Base-by-base conservation (phyloP, 805 yeast genomes). In the Candida quercuum region DNA sequence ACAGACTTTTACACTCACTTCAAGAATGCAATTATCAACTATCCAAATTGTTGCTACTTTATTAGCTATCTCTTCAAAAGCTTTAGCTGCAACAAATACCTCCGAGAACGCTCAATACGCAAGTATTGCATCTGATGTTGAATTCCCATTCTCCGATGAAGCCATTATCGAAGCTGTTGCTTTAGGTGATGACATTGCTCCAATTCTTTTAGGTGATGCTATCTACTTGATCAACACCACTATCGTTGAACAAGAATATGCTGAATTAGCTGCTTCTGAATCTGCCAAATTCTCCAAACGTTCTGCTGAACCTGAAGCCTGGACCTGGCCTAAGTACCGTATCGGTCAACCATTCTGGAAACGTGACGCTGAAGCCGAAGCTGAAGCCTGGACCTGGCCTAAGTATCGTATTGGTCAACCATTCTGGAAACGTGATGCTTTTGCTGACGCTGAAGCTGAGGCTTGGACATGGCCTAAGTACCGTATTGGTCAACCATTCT, bases 241-340 rank as follows among this genome's bases (percentile, higher is more conserved):
- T 17, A 14, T 37, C 25, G 25, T 33, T n/a, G 27, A 24, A 5
- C 30, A 29, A 13, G 31, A 27, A 23, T 14, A 11, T 14, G 33
- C 14, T 28, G n/a, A 17, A 6, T 13, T 6, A 16, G 28, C 35
- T 32, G 35, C 17, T 14, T n/a, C 22, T n/a, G 31, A 28, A 8
- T 7, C 20, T 10, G n/a, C 6, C 5, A 13, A 28, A n/a, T 16
- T 7, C n/a, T 25, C 28, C n/a, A 25, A 25, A 13, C 28, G 44
- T 44, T n/a, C n/a, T n/a, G 50, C 53, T 29, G 48, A 40, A 7
- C 51, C 56, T 42, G 46, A 42, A 20, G 41, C 53, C 3, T 47
- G 52, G 52, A 18, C 17, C 8, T 50, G 52, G 54, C 42, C 44
- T 24, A 16, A 19, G 6, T 48, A 39, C 32, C 21, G 21, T 13